phyloP scores from a whole-genome alignment of 2,329 filamentous ascomycete genomes.

The Massarina eburnea region DNA sequence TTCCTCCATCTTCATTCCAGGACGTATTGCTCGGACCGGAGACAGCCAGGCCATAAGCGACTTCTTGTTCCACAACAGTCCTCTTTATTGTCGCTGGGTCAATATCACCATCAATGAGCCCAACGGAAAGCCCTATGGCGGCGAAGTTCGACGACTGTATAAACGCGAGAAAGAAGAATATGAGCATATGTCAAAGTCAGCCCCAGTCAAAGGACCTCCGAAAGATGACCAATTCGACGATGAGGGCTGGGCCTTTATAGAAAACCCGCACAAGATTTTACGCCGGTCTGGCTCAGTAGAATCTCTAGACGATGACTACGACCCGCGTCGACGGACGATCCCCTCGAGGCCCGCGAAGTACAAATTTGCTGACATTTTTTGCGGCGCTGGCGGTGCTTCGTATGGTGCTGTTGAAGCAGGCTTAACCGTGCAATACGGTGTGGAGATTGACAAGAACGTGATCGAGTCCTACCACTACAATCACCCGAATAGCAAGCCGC shows the following conservation, averaged over 20 bases:
- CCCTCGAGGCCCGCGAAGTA: conserved; percentile 7
- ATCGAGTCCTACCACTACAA: conserved; percentile 19
- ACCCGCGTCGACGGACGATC: background rate
- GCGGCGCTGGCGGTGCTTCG: conserved; percentile 22
- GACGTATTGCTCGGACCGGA: background rate
- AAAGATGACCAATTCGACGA: conserved; percentile 1
- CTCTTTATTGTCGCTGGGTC: conserved; percentile 14
- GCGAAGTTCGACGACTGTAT: conserved; percentile 13
- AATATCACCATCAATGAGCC: conserved; percentile 8
- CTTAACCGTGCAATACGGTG: conserved; percentile 13
- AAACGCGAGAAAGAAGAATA: conserved; percentile 6
- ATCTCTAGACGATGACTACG: background rate
- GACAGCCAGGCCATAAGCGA: conserved; percentile 2
- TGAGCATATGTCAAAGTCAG: background rate
- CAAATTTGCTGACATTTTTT: conserved; percentile 21
- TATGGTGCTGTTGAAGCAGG: conserved; percentile 20
- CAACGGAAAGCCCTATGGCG: conserved; percentile 14
- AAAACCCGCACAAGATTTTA: background rate
- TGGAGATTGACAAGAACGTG: conserved; percentile 14
- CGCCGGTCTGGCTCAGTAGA: conserved; percentile 1
- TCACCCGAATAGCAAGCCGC: conserved; percentile 4
- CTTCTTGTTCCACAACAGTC: conserved; percentile 12
- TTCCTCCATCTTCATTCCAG: background rate
- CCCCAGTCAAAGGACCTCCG: background rate
- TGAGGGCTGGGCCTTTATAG: background rate